Conservation (phyloP, 2,329 filamentous ascomycete genomes). For the Septoria linicola region DNA sequence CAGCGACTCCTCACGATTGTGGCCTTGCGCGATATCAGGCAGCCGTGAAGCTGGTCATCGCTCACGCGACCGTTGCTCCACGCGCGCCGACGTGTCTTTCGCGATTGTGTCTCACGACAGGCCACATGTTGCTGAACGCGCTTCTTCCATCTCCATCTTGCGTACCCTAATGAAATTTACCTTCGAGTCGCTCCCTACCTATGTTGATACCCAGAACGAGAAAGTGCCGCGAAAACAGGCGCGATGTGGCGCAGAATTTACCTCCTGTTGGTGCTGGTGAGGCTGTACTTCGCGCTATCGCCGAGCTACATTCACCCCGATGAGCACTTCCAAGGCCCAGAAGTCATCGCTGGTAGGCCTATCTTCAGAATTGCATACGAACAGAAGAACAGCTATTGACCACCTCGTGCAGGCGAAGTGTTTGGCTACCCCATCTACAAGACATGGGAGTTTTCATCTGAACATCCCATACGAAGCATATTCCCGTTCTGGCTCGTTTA, state of each 20-base stretch:
- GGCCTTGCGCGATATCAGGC: background rate
- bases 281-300: conserved; percentile 89
- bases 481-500: conserved; percentile 97
- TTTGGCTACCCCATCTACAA: conserved; percentile 86
- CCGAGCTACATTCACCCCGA: conserved; percentile 97
- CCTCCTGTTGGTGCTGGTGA: conserved; percentile 77
- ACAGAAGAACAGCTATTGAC: background rate
- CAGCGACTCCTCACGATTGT: too few relatives aligned
- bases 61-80: conserved; percentile 1
- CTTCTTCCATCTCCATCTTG: background rate
- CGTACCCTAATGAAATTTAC: conserved; percentile 6
- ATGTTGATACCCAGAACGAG: background rate
- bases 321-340: conserved; percentile 97
- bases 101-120: background rate
- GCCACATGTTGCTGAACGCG: background rate
- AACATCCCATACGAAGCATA: conserved; percentile 86
- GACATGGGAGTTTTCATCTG: conserved; percentile 95
- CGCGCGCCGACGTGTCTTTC: conserved; percentile 4
- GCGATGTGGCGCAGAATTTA: conserved; percentile 85
- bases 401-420: conserved; percentile 66
- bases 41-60: background rate
- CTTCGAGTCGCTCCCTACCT: conserved; percentile 8
- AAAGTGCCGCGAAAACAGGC: background rate
- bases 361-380: too few relatives aligned
- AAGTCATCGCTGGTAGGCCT: conserved; percentile 81